Conservation (phyloP, 331 rosid species). For the Malus hybrid region DNA sequence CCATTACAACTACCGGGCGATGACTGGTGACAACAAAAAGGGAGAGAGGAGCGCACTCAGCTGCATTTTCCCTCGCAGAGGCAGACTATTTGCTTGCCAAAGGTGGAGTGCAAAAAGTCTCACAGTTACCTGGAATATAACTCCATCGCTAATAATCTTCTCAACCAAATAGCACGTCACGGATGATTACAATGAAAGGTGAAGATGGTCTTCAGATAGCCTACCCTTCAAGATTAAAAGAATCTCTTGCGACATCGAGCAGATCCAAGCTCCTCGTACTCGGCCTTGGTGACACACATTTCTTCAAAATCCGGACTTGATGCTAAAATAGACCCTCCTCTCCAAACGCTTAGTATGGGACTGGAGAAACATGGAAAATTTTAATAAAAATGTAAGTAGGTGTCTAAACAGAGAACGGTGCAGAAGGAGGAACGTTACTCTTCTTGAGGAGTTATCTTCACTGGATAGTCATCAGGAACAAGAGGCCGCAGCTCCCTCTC, state of each 20-base stretch:
- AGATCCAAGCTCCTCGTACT: slow-evolving; percentile 96
- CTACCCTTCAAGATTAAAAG: slow-evolving; percentile 9
- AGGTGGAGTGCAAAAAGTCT: background rate
- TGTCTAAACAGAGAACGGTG: no score
- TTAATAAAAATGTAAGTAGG: background rate
- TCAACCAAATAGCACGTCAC: background rate
- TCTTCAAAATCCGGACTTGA: slow-evolving; percentile 90
- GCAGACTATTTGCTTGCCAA: background rate
- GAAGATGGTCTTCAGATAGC: background rate
- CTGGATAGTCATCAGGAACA: slow-evolving; percentile 78
- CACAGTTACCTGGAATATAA: background rate
- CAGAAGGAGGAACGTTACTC: slow-evolving; percentile 44
- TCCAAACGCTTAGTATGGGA: slow-evolving; percentile 84
- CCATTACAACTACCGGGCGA: no score
- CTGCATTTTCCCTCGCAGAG: background rate
- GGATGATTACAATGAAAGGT: slow-evolving; percentile 3
- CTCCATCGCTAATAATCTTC: background rate
- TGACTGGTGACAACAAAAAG: background rate
- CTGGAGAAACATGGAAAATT: slow-evolving; percentile 35
- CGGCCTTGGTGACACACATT: slow-evolving; percentile 92
- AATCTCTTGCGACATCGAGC: slow-evolving; percentile 91
- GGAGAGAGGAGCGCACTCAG: background rate
- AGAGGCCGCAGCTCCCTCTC: slow-evolving; percentile 94
- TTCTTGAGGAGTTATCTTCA: slow-evolving; percentile 80
- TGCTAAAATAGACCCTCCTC: slow-evolving; percentile 87